Base-by-base conservation (phyloP, 257 asterid genomes). In the Jasminum sambac region DNA sequence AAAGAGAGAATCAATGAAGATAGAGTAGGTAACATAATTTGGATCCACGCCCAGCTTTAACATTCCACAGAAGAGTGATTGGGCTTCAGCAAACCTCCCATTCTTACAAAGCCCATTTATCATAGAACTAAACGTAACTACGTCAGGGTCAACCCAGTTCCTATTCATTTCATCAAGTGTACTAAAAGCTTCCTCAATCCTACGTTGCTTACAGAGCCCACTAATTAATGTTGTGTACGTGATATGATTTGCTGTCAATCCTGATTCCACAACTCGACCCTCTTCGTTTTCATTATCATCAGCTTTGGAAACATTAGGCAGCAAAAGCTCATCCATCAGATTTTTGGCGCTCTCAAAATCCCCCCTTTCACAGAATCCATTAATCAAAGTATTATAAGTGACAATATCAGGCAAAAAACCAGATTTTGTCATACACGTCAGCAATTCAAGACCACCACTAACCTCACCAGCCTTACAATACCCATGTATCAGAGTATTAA, bases 371-470 rank as follows among this genome's bases (percentile, higher is more conserved):
- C 95, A 86, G 36, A 85, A 94, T 11, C 85, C 89, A 70, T 84
- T 64, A 70, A 94, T 86, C 91, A 94, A 69, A 66, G 87, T 91
- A 81, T 91, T 91, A 74, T 83, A 88, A 24, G 95, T 88, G 69
- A 94, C 82, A 76, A 78, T 73, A 63, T 94, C 96, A 40, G 95
- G 89, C 19, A 26, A 65, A 14, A 85, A 68, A 3, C 93, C 91
- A 72, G 73, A 83, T 69, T 73, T 76, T 69, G 48, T 67, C 99
- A 94, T 89, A 55, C 74, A 74, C 71, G 72, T 82, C 81, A 81
- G 72, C 80, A 83, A 76, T 71, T 81, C 79, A 70, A 87, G 76
- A 72, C 87, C 95, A 60, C 64, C 73, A 48, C 69, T 41, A 71
- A 87, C 46, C 63, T 81, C 78, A 68, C 89, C 88, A 74, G 73